Evolutionary conservation across 208 protist species (phyloP).

Genomic region (Angomonas deanei): DNA sequence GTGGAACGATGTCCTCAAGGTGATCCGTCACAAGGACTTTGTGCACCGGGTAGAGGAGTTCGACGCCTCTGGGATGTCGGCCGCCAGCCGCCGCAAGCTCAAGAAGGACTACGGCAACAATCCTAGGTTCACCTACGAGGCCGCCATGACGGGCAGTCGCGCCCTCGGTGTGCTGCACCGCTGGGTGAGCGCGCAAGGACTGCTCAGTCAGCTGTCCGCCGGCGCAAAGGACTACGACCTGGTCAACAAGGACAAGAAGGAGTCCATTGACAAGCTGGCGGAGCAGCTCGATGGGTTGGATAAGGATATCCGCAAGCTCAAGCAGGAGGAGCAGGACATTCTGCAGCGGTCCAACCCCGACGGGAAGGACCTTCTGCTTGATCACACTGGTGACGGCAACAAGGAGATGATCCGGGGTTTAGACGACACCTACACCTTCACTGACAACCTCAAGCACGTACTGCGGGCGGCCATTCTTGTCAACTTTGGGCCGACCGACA

Average conservation of each 20-base stretch:
- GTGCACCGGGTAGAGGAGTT: constrained; percentile 24
- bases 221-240: constrained; percentile 24
- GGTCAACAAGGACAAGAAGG: constrained; percentile 9
- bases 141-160: constrained; percentile 42
- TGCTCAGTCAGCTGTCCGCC: constrained; percentile 8
- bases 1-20: constrained; percentile 20
- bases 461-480: constrained; percentile 22
- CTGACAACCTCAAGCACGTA: constrained; percentile 14
- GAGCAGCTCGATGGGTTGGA: constrained; percentile 9
- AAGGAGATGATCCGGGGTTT: not conserved
- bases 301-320: constrained; percentile 9
- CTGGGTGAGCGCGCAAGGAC: constrained; percentile 36
- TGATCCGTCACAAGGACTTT: constrained; percentile 34
- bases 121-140: constrained; percentile 37
- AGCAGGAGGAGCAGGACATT: constrained; percentile 12
- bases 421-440: constrained; percentile 12
- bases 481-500: constrained; percentile 28
- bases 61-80: constrained; percentile 25
- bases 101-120: constrained; percentile 31
- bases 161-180: constrained; percentile 40
- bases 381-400: not conserved
- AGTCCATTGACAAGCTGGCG: constrained; percentile 13
- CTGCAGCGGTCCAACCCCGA: not conserved
- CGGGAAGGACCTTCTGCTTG: not conserved
- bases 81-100: constrained; percentile 10